These are phyloP conservation scores for Naganishia onofrii DNA, from an alignment of 768 basidiomycete genomes.

Conservation along the genomic window DNA sequence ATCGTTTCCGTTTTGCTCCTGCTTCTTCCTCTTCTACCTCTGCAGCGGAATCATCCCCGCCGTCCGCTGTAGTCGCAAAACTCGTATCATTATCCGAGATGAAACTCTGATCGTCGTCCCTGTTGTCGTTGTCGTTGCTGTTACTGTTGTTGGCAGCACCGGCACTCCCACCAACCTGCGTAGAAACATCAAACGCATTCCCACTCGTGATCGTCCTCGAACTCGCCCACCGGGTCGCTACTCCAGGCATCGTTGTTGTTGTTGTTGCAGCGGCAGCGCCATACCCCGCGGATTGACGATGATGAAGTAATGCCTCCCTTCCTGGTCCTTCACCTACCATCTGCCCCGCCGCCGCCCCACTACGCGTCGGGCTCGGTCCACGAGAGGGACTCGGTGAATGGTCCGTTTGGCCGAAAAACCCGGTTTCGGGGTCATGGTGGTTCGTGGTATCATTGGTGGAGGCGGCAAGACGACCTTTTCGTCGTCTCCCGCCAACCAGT, in stretches of 20 bases:
- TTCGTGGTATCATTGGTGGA: not conserved
- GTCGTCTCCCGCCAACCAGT: not conserved
- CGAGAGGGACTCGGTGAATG: constrained; percentile 30
- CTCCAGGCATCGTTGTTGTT: not conserved
- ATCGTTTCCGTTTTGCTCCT: constrained; percentile 19
- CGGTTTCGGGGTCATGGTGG: constrained; percentile 11
- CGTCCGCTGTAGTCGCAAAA: not conserved
- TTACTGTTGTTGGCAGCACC: no score
- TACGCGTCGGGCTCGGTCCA: constrained; percentile 4
- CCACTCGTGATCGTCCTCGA: constrained; percentile 25
- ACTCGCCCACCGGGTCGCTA: constrained; percentile 1
- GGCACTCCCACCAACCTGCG: not conserved
- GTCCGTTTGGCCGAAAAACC: constrained; percentile 20
- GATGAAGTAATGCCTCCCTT: not conserved
- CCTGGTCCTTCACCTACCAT: constrained; percentile 16
- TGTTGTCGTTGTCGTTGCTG: no score
- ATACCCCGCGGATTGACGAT: constrained; percentile 7
- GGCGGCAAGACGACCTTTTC: constrained; percentile 21
- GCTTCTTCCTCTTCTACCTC: constrained; percentile 6
- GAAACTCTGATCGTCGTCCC: constrained; percentile 3
- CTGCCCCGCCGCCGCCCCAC: not conserved
- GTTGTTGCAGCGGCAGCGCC: not conserved
- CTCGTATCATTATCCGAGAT: constrained; percentile 9
- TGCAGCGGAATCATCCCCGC: not conserved
- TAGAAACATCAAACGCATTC: constrained; percentile 27